Conservation (phyloP, 1,284 basidiomycete species). For the Leccinum subspadiceum region DNA sequence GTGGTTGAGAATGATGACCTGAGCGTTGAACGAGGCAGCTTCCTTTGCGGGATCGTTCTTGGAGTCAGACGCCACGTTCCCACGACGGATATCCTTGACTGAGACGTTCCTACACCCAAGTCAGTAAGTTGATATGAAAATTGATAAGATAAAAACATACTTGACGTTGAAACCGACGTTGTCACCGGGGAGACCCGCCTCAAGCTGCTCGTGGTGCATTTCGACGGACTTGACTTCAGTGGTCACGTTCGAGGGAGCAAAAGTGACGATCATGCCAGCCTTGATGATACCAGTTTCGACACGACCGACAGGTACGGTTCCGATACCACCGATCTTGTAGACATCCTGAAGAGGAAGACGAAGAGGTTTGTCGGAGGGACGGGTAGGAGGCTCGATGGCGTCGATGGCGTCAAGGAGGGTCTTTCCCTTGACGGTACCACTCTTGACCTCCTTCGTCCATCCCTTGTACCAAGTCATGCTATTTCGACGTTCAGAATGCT, state of each 20-base stretch:
- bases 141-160: conserved; percentile 40
- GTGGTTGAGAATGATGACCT: conserved; percentile 99
- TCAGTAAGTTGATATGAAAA: not conserved
- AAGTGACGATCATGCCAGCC: conserved; percentile 98
- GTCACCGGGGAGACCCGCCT: conserved; percentile 95
- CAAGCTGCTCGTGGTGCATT: conserved; percentile 99
- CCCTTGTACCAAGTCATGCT: conserved; percentile 99
- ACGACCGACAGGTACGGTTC: conserved; percentile 99
- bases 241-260: conserved; percentile 96
- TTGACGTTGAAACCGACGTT: conserved; percentile 99
- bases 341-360: conserved; percentile 99
- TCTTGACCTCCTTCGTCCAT: conserved; percentile 96
- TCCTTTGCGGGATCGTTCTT: conserved; percentile 99
- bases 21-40: conserved; percentile 98
- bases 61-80: conserved; percentile 98
- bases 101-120: conserved; percentile 87
- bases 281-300: conserved; percentile 99
- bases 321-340: conserved; percentile 99
- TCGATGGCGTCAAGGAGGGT: conserved; percentile 99
- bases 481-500: conserved; percentile 19
- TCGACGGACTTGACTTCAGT: conserved; percentile 99
- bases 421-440: conserved; percentile 92
- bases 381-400: conserved; percentile 95
- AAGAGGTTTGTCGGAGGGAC: conserved; percentile 99
- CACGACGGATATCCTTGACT: conserved; percentile 99